Evolutionary conservation across 306 rosid species (phyloP), one percentile per base, ranked within the genome.

Genomic region (Trifolium dubium): DNA sequence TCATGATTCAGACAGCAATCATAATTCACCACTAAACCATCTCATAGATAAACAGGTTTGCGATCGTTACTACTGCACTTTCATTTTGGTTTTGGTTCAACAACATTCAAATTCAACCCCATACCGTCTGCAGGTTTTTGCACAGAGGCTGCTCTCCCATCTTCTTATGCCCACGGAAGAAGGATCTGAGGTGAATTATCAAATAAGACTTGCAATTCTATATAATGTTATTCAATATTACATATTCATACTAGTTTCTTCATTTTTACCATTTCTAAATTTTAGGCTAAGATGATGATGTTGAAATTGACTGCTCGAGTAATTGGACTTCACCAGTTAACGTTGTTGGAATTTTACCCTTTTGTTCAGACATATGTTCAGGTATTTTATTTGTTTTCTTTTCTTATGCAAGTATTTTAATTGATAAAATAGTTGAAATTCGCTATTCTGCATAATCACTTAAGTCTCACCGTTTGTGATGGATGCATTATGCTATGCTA

Each of bases 401-500:
- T n/a, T n/a, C n/a, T n/a, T n/a, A n/a, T n/a, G n/a, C n/a, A n/a
- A n/a, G n/a, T n/a, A n/a, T n/a, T n/a, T n/a, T 41, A 4, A 34
- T 34, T 41, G 14, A 41, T 41, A 41, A 41, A 41, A 41, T 41
- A 10, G 47, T 13, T 41, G 47, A 10, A 10, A 41, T 41, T 41
- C 5, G 47, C 5, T 41, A 41, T 41, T 10, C 47, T 41, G 14
- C 1, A 10, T 41, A 41, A 41, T 10, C 0, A 41, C 14, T 10
- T 3, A 10, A 41, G 14, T 10, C 3, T 10, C 4, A 10, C 14
- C 47, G 3, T n/a, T 10, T 41, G 47, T 41, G 47, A 41, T 9
- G 0, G 9, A 41, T 32, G 37, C 37, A 32, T 32, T 32, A 32
- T 32, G 37, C 37, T 32, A 32, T 85, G 73, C 77, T 73, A 88